These are phyloP conservation scores for Emydomyces testavorans DNA, from an alignment of 2,329 filamentous ascomycete species.

Conservation along the genomic window DNA sequence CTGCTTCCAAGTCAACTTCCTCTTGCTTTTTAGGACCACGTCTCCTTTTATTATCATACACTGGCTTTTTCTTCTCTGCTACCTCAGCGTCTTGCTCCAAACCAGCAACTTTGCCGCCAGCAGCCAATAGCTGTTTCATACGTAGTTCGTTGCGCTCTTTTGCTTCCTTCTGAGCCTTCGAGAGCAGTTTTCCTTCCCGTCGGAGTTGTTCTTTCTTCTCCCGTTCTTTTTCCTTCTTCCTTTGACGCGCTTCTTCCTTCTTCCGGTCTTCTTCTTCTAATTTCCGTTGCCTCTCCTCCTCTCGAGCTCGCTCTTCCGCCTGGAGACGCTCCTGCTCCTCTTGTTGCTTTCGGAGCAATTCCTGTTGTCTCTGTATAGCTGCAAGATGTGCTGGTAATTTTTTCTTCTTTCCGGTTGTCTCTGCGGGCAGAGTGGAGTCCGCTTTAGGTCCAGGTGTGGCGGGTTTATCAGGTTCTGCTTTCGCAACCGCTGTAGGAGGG, in stretches of 20 bases:
- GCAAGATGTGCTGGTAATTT: slow-evolving; percentile 57
- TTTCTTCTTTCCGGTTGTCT: slow-evolving; percentile 58
- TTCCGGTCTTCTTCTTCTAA: slow-evolving; percentile 38
- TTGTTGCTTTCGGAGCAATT: slow-evolving; percentile 34
- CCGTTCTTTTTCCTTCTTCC: slow-evolving; percentile 40
- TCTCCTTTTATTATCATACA: slow-evolving; percentile 62
- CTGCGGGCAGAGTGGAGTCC: slow-evolving; percentile 26
- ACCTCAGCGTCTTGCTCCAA: slow-evolving; percentile 37
- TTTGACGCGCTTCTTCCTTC: slow-evolving; percentile 36
- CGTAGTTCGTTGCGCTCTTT: slow-evolving; percentile 39
- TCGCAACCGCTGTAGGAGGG: slow-evolving; percentile 41
- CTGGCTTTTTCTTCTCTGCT: slow-evolving; percentile 60
- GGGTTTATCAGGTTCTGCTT: slow-evolving; percentile 45
- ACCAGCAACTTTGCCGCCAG: slow-evolving; percentile 38
- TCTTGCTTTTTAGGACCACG: slow-evolving; percentile 55
- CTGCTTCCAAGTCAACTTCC: slow-evolving; percentile 41
- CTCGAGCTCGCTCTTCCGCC: slow-evolving; percentile 32
- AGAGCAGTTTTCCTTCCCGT: slow-evolving; percentile 40
- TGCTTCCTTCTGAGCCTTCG: slow-evolving; percentile 39
- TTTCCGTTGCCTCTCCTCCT: slow-evolving; percentile 29
- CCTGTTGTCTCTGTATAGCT: slow-evolving; percentile 41
- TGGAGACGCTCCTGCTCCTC: slow-evolving; percentile 35
- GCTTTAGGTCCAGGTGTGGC: slow-evolving; percentile 31
- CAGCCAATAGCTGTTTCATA: slow-evolving; percentile 40
- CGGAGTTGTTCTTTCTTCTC: slow-evolving; percentile 42